Conservation (phyloP, 805 yeast genomes). For the Schwanniomyces polymorphus region DNA sequence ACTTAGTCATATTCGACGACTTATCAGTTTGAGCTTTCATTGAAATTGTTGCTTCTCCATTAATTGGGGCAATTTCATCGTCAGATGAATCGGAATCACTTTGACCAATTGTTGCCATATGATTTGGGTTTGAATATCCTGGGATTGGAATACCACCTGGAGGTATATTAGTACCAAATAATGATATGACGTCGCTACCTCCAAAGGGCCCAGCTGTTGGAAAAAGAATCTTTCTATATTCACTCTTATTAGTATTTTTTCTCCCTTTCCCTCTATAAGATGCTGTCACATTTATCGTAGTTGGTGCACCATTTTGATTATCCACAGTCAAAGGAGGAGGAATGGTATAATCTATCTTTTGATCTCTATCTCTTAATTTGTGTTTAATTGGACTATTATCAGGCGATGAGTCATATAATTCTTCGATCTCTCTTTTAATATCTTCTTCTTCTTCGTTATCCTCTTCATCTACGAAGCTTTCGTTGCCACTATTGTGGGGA, state of each 20-base stretch:
- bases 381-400: constrained; percentile 46
- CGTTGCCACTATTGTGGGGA: constrained; percentile 2
- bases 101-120: constrained; percentile 33
- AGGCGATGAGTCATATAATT: constrained; percentile 62
- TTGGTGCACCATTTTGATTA: constrained; percentile 22
- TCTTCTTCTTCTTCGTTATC: constrained; percentile 30
- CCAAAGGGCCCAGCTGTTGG: constrained; percentile 98
- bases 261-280: constrained; percentile 37
- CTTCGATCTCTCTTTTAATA: constrained; percentile 66
- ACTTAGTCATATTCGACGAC: constrained; percentile 22
- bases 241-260: constrained; percentile 44
- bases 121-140: constrained; percentile 26
- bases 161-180: constrained; percentile 70
- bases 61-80: constrained; percentile 52
- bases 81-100: constrained; percentile 64
- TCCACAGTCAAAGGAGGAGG: constrained; percentile 74
- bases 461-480: neutral
- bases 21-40: constrained; percentile 9
- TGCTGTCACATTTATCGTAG: constrained; percentile 13
- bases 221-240: constrained; percentile 65
- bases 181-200: constrained; percentile 86
- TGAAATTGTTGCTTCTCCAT: constrained; percentile 38
- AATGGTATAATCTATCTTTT: constrained; percentile 68
- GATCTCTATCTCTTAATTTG: constrained; percentile 50
- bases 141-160: constrained; percentile 45